Evolutionary conservation across 148 eudicot species (phyloP).

Genomic region (Vaccinium vitisidaea): DNA sequence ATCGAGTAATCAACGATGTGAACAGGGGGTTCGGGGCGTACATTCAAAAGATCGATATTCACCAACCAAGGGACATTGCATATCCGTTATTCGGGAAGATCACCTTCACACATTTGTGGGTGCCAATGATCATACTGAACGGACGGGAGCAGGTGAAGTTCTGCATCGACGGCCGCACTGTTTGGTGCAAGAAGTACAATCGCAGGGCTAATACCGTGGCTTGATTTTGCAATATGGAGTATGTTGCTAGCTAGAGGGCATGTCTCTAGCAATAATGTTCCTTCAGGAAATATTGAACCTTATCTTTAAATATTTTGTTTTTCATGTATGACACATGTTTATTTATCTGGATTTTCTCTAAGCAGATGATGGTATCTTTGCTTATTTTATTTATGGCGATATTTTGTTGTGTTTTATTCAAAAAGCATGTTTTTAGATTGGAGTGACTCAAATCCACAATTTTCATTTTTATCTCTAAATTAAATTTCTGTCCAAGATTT

Average conservation of each 20-base stretch:
- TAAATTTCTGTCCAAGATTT: too few relatives aligned
- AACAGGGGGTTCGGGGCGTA: background rate
- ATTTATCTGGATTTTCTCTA: background rate
- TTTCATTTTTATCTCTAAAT: too few relatives aligned
- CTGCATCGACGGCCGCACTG: background rate
- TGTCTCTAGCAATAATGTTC: too few relatives aligned
- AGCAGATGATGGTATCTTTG: background rate
- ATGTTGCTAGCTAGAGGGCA: background rate
- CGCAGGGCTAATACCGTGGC: background rate
- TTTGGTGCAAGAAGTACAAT: background rate
- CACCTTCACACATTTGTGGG: background rate
- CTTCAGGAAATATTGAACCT: background rate
- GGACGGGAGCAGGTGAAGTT: background rate
- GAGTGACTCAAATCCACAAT: too few relatives aligned
- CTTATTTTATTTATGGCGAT: background rate
- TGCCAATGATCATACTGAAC: background rate
- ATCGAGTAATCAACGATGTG: background rate
- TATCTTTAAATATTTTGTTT: background rate
- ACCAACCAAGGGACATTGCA: background rate
- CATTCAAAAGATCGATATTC: background rate
- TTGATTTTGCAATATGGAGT: background rate
- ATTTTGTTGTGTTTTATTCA: background rate
- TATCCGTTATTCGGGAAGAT: background rate
- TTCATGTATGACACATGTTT: background rate
- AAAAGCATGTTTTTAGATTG: too few relatives aligned